Evolutionary conservation across 148 eudicot genomes (phyloP), one percentile per base, ranked within the genome.

Genomic region (Selenicereus undatus): DNA sequence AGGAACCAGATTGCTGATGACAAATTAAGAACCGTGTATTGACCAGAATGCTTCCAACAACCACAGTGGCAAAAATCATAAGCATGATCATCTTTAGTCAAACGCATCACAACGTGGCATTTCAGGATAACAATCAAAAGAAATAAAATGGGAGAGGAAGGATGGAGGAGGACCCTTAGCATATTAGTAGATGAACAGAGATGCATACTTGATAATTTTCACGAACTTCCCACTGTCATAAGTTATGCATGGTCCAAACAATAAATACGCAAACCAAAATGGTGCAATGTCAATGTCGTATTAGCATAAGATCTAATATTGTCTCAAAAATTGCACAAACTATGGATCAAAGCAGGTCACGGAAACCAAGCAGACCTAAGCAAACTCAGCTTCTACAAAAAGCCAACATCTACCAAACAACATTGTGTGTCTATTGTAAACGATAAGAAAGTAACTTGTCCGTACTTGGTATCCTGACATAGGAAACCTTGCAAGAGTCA

Each of bases 61-160:
- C 13, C 74, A 68, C 70, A 29, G 4, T n/a, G 22, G 56, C 22
- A 48, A 80, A 26, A 45, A 22, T 73, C 51, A 71, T 50, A 71
- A 36, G 13, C 64, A 68, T 4, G 18, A 14, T 58, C 65, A 54
- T 68, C 56, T 48, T 7, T 51, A 30, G 7, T 71, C 26, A 71
- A 39, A 20, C 30, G 2, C 51, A 39, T 8, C 4, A 35, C 65
- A 77, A 39, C 51, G 43, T 29, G 35, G 24, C 20, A 77, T 26
- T 43, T 24, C 74, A 78, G 74, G 10, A 71, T 32, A 22, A 64
- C 64, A 8, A 69, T n/a, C 45, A 76, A 60, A 71, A 26, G 62
- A 48, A 66, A 48, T 68, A 11, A 68, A 56, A 14, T 4, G 21
- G 22, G 62, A 56, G 7, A 56, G 22, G 16, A 6, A 17, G 62